phyloP scores from a whole-genome alignment of 148 eudicot species.

The Spergularia bocconei region DNA sequence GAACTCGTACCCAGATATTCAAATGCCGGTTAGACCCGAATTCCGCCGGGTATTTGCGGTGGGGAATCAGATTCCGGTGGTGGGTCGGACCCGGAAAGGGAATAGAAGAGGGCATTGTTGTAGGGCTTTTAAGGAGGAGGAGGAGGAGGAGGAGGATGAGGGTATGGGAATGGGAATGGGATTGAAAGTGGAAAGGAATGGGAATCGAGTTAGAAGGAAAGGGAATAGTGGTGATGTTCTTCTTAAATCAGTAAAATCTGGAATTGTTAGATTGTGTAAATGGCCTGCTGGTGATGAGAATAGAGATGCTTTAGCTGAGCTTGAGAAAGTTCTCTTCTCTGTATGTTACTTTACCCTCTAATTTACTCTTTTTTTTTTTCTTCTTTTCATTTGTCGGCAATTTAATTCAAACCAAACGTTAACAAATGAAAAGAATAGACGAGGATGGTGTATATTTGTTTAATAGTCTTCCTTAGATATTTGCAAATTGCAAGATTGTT shows the following conservation, averaged over 20 bases:
- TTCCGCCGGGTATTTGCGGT: slow-evolving; percentile 33
- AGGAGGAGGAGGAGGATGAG: slow-evolving; percentile 29
- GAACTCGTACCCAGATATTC: slow-evolving; percentile 33
- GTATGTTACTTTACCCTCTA: slow-evolving; percentile 39
- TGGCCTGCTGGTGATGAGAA: slow-evolving; percentile 48
- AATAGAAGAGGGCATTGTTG: slow-evolving; percentile 32
- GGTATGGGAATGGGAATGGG: slow-evolving; percentile 10
- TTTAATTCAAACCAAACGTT: too few relatives aligned
- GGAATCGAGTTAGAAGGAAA: slow-evolving; percentile 3
- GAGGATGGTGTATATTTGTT: too few relatives aligned
- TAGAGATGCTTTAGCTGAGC: slow-evolving; percentile 43
- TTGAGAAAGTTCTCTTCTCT: slow-evolving; percentile 53
- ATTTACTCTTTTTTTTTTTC: neutral
- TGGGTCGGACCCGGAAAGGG: slow-evolving; percentile 29
- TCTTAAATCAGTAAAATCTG: slow-evolving; percentile 38
- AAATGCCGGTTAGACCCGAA: slow-evolving; percentile 31
- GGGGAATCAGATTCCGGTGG: slow-evolving; percentile 21
- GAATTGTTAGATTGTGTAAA: slow-evolving; percentile 51
- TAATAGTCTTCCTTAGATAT: too few relatives aligned
- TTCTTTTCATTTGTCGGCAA: too few relatives aligned
- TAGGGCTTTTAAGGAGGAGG: slow-evolving; percentile 55
- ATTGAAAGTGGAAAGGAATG: slow-evolving; percentile 17
- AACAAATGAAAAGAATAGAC: too few relatives aligned
- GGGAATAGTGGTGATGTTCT: slow-evolving; percentile 17
- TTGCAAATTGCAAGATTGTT: too few relatives aligned